Conservation (phyloP, 257 asterid genomes). For the Solanum lignicaule region DNA sequence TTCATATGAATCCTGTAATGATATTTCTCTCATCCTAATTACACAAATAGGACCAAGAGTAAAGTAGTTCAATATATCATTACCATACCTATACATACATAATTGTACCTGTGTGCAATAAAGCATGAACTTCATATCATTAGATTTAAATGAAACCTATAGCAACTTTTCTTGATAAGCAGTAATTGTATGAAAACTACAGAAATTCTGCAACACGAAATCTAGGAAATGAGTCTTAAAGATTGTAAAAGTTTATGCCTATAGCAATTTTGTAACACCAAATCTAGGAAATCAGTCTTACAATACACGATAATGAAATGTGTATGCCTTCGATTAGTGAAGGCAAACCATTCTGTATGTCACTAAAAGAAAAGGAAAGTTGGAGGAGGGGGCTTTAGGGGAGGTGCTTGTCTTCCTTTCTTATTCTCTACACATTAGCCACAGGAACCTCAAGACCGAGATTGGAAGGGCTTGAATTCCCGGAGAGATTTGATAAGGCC, state of each 20-base stretch:
- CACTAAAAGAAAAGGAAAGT: not conserved
- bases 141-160: not conserved
- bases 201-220: not conserved
- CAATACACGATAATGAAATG: not conserved
- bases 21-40: not conserved
- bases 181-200: not conserved
- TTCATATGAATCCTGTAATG: not conserved
- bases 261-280: not conserved
- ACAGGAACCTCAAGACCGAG: conserved; percentile 19
- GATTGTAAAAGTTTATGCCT: not conserved
- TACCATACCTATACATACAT: not conserved
- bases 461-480: conserved; percentile 20
- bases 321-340: not conserved
- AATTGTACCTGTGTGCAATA: not conserved
- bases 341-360: not conserved
- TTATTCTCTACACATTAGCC: not conserved
- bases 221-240: not conserved
- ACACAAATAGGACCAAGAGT: not conserved
- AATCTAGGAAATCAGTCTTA: not conserved
- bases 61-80: not conserved
- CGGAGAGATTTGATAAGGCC: conserved; percentile 34
- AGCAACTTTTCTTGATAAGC: not conserved
- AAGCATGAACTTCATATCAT: not conserved
- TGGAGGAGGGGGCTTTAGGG: not conserved
- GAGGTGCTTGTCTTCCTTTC: not conserved